Conservation (phyloP, 768 basidiomycete genomes). For the Suillus sp. region DNA sequence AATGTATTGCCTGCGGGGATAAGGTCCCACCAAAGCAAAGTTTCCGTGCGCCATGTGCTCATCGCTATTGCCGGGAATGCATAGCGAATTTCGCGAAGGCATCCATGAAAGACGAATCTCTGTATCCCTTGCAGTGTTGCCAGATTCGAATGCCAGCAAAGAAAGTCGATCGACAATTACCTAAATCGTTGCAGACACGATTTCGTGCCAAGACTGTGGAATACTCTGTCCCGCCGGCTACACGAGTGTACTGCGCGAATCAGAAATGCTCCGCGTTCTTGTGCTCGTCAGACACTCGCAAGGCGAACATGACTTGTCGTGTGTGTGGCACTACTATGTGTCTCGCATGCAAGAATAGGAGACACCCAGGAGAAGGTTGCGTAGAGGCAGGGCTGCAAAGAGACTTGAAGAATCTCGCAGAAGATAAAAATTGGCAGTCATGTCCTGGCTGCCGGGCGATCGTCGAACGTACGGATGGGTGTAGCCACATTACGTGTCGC, state of each 20-base stretch:
- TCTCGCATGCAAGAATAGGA: constrained; percentile 46
- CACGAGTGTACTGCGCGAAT: constrained; percentile 53
- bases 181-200: constrained; percentile 25
- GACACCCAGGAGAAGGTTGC: constrained; percentile 46
- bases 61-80: constrained; percentile 52
- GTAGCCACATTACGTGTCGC: constrained; percentile 60
- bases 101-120: constrained; percentile 48
- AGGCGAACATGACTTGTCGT: constrained; percentile 36
- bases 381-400: constrained; percentile 42
- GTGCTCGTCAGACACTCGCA: constrained; percentile 30
- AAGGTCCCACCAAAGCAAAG: constrained; percentile 19
- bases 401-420: constrained; percentile 50
- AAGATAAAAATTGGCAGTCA: constrained; percentile 53
- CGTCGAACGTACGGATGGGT: constrained; percentile 56
- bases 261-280: constrained; percentile 55
- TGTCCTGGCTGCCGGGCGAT: constrained; percentile 59
- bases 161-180: constrained; percentile 35
- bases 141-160: constrained; percentile 37
- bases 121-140: constrained; percentile 57
- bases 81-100: constrained; percentile 42
- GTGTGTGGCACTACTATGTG: constrained; percentile 47
- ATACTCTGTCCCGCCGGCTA: constrained; percentile 41
- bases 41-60: constrained; percentile 45
- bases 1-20: constrained; percentile 47
- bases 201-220: constrained; percentile 50